Evolutionary conservation across 306 rosid genomes (phyloP), one percentile per base, ranked within the genome.

Genomic region (Prinsepia uniflora): DNA sequence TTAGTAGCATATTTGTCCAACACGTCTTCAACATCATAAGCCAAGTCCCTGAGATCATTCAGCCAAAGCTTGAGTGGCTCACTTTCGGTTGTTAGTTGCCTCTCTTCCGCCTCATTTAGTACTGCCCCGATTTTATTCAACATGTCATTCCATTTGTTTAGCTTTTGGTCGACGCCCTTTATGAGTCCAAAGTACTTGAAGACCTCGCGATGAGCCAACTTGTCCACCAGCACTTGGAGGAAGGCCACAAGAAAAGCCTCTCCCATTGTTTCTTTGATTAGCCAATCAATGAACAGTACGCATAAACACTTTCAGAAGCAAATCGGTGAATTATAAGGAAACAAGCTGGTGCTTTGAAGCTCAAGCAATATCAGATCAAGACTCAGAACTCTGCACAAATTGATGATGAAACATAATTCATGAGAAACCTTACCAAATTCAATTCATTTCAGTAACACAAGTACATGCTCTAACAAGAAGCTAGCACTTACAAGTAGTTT

Each of bases 21-120:
- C 8, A 72, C n/a, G 40, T 81, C 78, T 40, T 76, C 81, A 19
- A 63, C 17, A 9, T 67, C 59, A 17, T 68, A 24, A 63, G 82
- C 50, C 42, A 71, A 75, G 77, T 79, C 78, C 58, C 63, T 60
- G 39, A 79, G 82, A 59, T 79, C 73, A 0, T 63, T 50, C 9
- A 79, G 57, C 82, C 78, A 79, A 22, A 42, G 7, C 0, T 60
- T 60, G 8, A 78, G 52, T 0, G 6, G 20, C 36, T 5, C 3
- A 12, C 36, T 55, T 24, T 63, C 3, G 3, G 13, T 17, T 5
- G 59, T 15, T 14, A n/a, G 13, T 53, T 63, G 53, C 43, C 41
- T 73, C 42, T 63, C 34, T 24, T 73, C 77, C 3, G 56, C 77
- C 10, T 52, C 65, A 39, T 3, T 22, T 12, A 73, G 65, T 11